Conservation (phyloP, 192 early-diverging fungal genomes). For the Backusella australiensis region DNA sequence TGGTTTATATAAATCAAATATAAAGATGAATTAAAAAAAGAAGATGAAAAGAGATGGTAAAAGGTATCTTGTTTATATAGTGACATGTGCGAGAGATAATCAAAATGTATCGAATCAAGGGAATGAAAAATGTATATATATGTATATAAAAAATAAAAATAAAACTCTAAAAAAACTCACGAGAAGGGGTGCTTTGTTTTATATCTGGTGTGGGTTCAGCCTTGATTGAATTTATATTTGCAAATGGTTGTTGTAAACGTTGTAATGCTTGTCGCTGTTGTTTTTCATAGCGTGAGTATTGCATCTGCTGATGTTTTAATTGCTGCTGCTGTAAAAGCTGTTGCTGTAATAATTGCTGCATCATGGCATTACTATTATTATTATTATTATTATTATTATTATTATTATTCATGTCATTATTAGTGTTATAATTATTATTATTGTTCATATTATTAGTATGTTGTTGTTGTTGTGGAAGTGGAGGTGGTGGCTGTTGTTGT, state of each 20-base stretch:
- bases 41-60: neutral
- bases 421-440: neutral
- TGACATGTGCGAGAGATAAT: neutral
- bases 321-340: neutral
- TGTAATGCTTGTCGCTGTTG: slow-evolving; percentile 10
- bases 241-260: slow-evolving; percentile 2
- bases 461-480: slow-evolving; percentile 6
- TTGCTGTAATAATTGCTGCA: neutral
- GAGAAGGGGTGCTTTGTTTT: neutral
- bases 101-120: neutral
- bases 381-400: too few species aligned
- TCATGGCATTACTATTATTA: neutral
- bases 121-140: neutral
- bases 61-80: neutral
- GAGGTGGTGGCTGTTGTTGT: neutral
- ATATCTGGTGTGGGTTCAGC: neutral
- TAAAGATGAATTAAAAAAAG: neutral
- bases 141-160: neutral
- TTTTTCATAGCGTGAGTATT: neutral
- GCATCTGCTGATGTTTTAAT: neutral
- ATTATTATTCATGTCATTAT: neutral
- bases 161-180: neutral
- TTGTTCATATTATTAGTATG: neutral
- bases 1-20: neutral
- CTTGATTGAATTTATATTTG: neutral